These are phyloP conservation scores for Cystobasidium onofrii DNA, from an alignment of 768 basidiomycete species.

Conservation along the genomic window DNA sequence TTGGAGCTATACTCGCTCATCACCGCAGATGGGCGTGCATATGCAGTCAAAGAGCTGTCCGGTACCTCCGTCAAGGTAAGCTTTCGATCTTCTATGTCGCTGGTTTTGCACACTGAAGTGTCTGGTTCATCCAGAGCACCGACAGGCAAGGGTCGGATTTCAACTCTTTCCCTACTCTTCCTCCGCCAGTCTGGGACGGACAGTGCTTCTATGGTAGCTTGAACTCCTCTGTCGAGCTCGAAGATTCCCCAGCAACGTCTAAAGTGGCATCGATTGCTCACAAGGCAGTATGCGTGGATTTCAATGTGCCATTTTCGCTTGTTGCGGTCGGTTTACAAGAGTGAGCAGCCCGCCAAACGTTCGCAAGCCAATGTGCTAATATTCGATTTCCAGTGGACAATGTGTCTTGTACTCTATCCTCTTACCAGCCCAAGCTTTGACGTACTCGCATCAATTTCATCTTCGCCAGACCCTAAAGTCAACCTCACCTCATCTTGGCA, in stretches of 20 bases:
- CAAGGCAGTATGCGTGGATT: background rate
- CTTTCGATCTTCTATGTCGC: background rate
- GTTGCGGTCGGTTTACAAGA: conserved; percentile 18
- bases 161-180: background rate
- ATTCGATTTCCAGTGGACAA: background rate
- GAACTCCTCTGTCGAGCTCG: background rate
- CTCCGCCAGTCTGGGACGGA: conserved; percentile 23
- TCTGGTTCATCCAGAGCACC: background rate
- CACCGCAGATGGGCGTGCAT: conserved; percentile 40
- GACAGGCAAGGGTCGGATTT: background rate
- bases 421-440: conserved; percentile 16
- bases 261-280: background rate
- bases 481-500: conserved; percentile 33
- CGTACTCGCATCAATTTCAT: conserved; percentile 38
- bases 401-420: conserved; percentile 35
- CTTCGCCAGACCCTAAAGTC: conserved; percentile 37
- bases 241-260: background rate
- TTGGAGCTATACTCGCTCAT: conserved; percentile 20
- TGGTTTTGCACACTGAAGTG: background rate
- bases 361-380: background rate
- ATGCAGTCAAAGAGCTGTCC: conserved; percentile 34
- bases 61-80: background rate
- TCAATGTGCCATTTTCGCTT: conserved; percentile 31
- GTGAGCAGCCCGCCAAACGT: background rate
- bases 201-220: conserved; percentile 32